Base-by-base conservation (phyloP, 2,329 filamentous ascomycete species). In the Parafenestella ontariensis region DNA sequence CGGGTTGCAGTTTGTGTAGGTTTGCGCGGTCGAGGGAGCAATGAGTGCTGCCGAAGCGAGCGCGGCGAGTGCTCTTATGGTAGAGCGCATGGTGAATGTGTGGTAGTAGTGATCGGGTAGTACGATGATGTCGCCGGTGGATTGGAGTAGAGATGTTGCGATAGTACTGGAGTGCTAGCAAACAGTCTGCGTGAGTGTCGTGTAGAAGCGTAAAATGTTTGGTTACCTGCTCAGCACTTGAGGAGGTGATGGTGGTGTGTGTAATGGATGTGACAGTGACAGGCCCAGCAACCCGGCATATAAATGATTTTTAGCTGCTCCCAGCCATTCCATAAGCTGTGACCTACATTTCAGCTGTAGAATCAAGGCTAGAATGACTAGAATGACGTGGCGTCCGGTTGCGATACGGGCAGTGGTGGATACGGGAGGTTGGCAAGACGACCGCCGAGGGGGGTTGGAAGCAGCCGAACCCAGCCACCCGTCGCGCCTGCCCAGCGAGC, bases 1-100 rank as follows among this genome's bases (percentile, higher is more conserved):
- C 15, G 84, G 84, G 68, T 87, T 85, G 76, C 84, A 86, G 57
- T 75, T 78, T 46, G 78, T 82, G 67, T 78, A 85, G 50, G 84
- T 86, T 64, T 86, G 84, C 39, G 81, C 80, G 18, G 69, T 46
- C 8, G 76, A 67, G 28, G 77, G 76, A 33, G 68, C 64, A 45
- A 75, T 65, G 58, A 80, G 73, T 51, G 76, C 70, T 45, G 75
- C 69, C 26, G 77, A 72, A 37, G 76, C 75, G 31, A 80, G 64
- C 24, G 74, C 72, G 44, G 72, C 73, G 51, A 79, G 56, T 17
- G 65, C 65, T 65, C 65, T 59, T 58, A 69, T 60, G 41, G 70
- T 60, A 52, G 70, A 68, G 58, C 66, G 69, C 74, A 76, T 76
- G 39, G 52, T 67, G 65, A 47, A 45, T 58, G 62, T 54, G 59